Base-by-base conservation (phyloP, 345 rosid species). In the Corchorus olitorius region DNA sequence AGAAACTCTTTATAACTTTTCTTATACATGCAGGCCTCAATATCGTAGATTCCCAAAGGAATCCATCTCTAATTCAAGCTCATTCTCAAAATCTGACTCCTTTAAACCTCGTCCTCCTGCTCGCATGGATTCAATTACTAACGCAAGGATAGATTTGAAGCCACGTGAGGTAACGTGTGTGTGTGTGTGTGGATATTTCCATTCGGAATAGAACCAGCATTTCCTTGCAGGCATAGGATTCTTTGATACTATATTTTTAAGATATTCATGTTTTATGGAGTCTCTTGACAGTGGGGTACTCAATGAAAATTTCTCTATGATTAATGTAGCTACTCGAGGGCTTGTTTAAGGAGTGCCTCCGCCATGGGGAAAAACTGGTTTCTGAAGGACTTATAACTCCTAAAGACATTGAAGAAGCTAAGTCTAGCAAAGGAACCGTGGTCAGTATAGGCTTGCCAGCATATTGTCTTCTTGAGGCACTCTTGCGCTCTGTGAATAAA, bases 361-460 rank as follows among this genome's bases (percentile, higher is more conserved):
- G 20, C 33, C 74, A 83, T 0, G 98, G 97, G 17, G 97, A 94
- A 84, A 80, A 34, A 20, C 78, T 92, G 91, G 83, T 90, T 56
- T 77, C 84, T 3, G 88, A 90, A 81, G 99, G 98, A 71, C 72
- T 94, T 39, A 90, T 94, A 80, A 91, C 97, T 8, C 81, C 73
- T 17, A 83, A 89, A 77, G 99, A 97, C 86, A 90, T 92, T 0
- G 95, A 90, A 77, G 94, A 92, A 68, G 94, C 93, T 33, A 94
- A 83, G 76, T 87, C 92, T 39, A 84, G 75, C 13, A 87, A 83
- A 49, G 89, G 94, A 67, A 81, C 70, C 49, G 95, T 94, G 73
- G 81, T 97, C 43, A 89, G 91, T 84, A 75, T 85, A n/a, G 98
- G 99, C 27, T 84, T 97, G 76, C 99, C 97, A 1, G 94, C 98